Evolutionary conservation across 768 basidiomycete genomes (phyloP).

Genomic region (Trametes meyenii): DNA sequence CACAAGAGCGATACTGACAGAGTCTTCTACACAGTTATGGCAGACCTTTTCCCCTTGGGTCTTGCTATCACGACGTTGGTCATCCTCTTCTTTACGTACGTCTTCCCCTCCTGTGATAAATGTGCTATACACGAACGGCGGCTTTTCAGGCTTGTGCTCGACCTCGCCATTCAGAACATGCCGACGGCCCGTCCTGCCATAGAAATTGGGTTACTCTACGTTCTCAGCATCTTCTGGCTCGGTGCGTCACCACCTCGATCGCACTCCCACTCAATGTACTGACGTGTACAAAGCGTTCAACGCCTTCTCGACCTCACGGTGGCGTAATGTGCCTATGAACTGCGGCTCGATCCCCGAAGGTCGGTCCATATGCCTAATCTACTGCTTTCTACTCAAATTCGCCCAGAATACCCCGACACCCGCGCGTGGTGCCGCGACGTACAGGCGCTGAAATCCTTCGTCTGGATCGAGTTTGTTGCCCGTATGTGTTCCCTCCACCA

Average conservation of each 20-base stretch:
- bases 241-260: constrained; percentile 34
- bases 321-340: constrained; percentile 49
- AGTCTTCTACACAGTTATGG: constrained; percentile 43
- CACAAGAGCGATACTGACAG: not conserved
- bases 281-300: constrained; percentile 43
- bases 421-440: constrained; percentile 56
- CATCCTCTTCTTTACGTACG: constrained; percentile 36
- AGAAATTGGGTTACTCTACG: constrained; percentile 48
- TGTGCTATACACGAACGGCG: constrained; percentile 1
- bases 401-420: constrained; percentile 45
- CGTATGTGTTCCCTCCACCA: constrained; percentile 41
- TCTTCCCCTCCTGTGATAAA: not conserved
- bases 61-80: constrained; percentile 55
- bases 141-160: constrained; percentile 44
- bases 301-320: constrained; percentile 62
- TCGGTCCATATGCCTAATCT: constrained; percentile 27
- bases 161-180: constrained; percentile 44
- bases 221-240: constrained; percentile 57
- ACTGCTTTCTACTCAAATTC: not conserved
- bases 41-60: constrained; percentile 63
- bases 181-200: constrained; percentile 51
- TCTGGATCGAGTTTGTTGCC: constrained; percentile 60
- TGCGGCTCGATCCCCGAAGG: constrained; percentile 54
- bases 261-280: not conserved
- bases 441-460: constrained; percentile 56